These are phyloP conservation scores for Blastobotrys aristatus DNA, from an alignment of 1,139 yeast genomes.

Conservation along the genomic window DNA sequence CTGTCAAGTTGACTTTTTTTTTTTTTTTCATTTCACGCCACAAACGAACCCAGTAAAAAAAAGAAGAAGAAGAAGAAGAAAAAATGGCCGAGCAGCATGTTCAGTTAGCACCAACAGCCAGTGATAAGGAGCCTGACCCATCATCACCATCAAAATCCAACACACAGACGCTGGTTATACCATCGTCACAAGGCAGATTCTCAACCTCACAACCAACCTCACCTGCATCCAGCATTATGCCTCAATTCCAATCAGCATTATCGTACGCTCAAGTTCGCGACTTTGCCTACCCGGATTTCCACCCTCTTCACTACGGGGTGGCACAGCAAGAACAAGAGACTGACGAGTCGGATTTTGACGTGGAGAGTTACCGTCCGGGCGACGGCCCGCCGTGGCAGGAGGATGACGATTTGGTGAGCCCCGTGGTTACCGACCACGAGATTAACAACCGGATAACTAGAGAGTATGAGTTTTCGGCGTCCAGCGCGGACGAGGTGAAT, in stretches of 20 bases:
- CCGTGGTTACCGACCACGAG: conserved; percentile 24
- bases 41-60: no score
- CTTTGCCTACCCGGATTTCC: conserved; percentile 64
- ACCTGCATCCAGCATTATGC: conserved; percentile 9
- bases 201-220: background rate
- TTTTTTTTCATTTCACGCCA: no score
- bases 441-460: conserved; percentile 32
- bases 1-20: no score
- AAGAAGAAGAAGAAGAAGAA: no score
- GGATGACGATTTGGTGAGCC: conserved; percentile 30
- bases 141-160: background rate
- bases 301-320: conserved; percentile 63
- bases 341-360: conserved; percentile 26
- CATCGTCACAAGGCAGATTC: background rate
- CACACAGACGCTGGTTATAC: background rate
- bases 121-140: no score
- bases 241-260: conserved; percentile 34
- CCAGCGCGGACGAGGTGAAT: conserved; percentile 41
- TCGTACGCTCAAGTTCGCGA: conserved; percentile 54
- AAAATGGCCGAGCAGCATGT: no score
- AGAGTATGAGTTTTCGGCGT: conserved; percentile 32
- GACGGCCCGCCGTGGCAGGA: conserved; percentile 36
- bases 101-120: no score
- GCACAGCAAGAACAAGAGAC: conserved; percentile 16
- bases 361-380: conserved; percentile 13